phyloP scores from a whole-genome alignment of 2,329 filamentous ascomycete species.

The Paraphaeosphaeria sporulosa region DNA sequence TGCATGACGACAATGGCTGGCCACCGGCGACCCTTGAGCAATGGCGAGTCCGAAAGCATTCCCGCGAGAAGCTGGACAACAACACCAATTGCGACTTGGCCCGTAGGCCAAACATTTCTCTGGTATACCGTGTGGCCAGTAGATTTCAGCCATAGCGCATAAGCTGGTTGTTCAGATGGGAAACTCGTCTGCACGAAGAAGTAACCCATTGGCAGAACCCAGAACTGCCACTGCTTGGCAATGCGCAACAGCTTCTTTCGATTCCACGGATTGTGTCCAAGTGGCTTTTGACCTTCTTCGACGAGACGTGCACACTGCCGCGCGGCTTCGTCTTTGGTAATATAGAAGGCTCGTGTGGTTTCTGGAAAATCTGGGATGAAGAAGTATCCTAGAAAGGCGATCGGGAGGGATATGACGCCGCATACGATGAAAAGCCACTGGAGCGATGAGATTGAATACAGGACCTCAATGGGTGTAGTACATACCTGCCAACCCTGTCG shows the following conservation, averaged over 20 bases:
- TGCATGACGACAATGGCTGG: conserved; percentile 52
- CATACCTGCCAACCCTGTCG: conserved; percentile 29
- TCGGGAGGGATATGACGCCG: conserved; percentile 52
- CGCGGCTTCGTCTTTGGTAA: conserved; percentile 33
- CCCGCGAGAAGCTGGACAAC: conserved; percentile 55
- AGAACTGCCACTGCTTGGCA: conserved; percentile 57
- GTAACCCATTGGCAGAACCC: conserved; percentile 57
- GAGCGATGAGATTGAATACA: background rate
- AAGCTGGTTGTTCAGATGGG: conserved; percentile 27
- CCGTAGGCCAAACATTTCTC: conserved; percentile 59
- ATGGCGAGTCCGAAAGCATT: conserved; percentile 36
- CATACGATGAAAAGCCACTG: conserved; percentile 43
- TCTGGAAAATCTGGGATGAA: conserved; percentile 38
- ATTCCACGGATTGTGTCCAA: conserved; percentile 49
- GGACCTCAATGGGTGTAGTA: background rate
- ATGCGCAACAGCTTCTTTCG: conserved; percentile 54
- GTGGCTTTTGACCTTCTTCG: conserved; percentile 38
- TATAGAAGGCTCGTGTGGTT: conserved; percentile 48
- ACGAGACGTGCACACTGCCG: conserved; percentile 31
- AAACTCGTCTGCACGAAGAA: conserved; percentile 48
- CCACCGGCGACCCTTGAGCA: conserved; percentile 36
- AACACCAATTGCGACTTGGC: conserved; percentile 53
- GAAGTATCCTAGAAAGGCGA: conserved; percentile 53
- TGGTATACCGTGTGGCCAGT: conserved; percentile 55
- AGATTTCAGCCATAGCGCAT: conserved; percentile 56